Evolutionary conservation across 2,329 filamentous ascomycete species (phyloP), one percentile per base, ranked within the genome.

Genomic region (Clonostachys rhizophaga): DNA sequence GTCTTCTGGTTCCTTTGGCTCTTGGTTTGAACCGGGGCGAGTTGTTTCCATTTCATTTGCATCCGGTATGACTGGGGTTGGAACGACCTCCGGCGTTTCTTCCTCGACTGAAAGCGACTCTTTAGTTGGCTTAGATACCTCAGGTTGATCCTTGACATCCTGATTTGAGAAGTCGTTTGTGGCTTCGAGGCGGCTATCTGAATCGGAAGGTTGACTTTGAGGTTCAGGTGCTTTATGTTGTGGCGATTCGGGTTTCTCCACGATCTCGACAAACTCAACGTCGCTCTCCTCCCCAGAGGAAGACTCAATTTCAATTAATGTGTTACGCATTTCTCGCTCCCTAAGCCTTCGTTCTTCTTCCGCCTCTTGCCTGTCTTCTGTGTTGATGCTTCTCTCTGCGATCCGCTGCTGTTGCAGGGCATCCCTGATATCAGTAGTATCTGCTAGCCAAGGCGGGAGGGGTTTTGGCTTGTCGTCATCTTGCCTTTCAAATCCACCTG

Each of bases 391-490:
- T 17, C 68, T 66, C 43, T 85, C 79, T 43, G 63, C 72, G 56
- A 68, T 78, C 53, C 67, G 76, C 65, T 83, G 79, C 48, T 80
- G 76, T 55, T 77, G 79, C 50, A 83, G 65, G 24, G 77, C 75
- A 44, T 84, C 76, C 50, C 86, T 75, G 34, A 91, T 82, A 49
- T 91, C 87, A 3, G 76, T 74, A 51, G 83, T 67, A 50, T 83
- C 78, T 3, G 70, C 68, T 58, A 94, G 78, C 89, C 89, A 94
- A 1, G 89, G 89, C 2, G 89, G 89, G 8, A 92, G 60, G 1
- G 85, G 84, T n/a, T 70, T 74, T 2, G 78, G 71, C 5, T 61
- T 65, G 62, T 74, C 62, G 51, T 73, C 58, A 55, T 62, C 58
- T 10, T 63, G 59, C 5, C 55, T 48, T 18, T 86, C 78, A 56